Percentiles rank a stretch among this genome's conserved stretches.
phyloP scores from a whole-genome alignment of 805 yeast genomes.

The Diddensiella transvaalensis region DNA sequence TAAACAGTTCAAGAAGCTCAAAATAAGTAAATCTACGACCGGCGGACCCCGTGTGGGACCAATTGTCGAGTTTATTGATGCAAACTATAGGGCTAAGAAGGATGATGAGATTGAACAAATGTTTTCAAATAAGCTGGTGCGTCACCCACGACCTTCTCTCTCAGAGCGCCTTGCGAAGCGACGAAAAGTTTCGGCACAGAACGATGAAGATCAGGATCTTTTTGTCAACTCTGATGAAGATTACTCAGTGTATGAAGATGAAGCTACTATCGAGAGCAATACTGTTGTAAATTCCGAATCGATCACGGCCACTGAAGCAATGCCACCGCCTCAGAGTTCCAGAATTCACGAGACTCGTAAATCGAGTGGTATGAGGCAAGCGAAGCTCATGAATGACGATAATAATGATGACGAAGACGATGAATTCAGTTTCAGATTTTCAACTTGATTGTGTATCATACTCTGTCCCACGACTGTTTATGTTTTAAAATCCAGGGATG shows the following conservation, averaged over 20 bases:
- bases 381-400: background rate
- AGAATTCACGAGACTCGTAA: too few species aligned
- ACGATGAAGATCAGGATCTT: background rate
- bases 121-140: background rate
- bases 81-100: background rate
- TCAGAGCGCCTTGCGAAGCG: background rate
- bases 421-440: constrained; percentile 26
- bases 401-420: constrained; percentile 22
- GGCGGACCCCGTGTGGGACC: background rate
- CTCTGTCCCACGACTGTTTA: constrained; percentile 52
- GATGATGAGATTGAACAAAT: constrained; percentile 5
- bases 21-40: background rate
- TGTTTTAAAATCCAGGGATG: constrained; percentile 86
- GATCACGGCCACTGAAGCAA: too few species aligned
- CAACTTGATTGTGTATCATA: constrained; percentile 9
- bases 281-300: too few species aligned
- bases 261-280: too few species aligned
- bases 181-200: too few species aligned
- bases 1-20: constrained; percentile 15
- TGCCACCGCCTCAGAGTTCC: too few species aligned
- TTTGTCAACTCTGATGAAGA: background rate
- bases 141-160: background rate
- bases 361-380: background rate
- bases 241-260: too few species aligned
- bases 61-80: background rate